Conservation (phyloP, 23 red algal genomes). For the Gracilaria gracilis region DNA sequence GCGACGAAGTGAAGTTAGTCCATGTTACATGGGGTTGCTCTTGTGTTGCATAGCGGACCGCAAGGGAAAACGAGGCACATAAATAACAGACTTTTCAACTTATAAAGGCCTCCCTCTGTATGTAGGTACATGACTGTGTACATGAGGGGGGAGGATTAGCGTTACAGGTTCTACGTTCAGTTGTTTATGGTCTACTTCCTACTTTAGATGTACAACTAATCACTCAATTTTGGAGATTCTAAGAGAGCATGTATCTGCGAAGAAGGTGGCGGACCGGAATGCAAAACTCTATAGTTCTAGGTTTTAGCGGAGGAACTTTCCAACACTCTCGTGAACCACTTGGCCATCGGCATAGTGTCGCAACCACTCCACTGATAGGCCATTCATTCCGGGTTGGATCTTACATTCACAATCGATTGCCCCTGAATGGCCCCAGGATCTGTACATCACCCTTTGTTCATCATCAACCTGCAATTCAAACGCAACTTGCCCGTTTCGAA, state of each 20-base stretch:
- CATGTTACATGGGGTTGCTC: background rate
- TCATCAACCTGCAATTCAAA: slow-evolving; percentile 72
- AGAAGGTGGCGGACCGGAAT: background rate
- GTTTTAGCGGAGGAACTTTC: slow-evolving; percentile 21
- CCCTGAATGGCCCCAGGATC: slow-evolving; percentile 62
- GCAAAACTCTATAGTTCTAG: background rate
- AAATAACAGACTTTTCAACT: slow-evolving; percentile 23
- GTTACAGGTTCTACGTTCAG: background rate
- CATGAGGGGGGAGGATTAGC: background rate
- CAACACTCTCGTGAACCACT: slow-evolving; percentile 11
- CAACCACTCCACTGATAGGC: slow-evolving; percentile 45
- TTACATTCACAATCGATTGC: slow-evolving; percentile 54
- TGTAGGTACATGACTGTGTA: background rate
- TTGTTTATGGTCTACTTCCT: background rate
- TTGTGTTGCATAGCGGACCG: background rate
- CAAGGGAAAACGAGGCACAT: background rate
- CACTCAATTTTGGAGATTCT: background rate
- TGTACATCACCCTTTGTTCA: slow-evolving; percentile 66
- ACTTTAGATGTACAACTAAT: background rate
- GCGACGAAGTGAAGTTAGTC: background rate
- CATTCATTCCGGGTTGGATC: slow-evolving; percentile 48
- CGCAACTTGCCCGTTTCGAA: slow-evolving; percentile 44
- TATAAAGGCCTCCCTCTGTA: background rate
- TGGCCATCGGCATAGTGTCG: slow-evolving; percentile 40
- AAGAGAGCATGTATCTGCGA: background rate